phyloP scores from a whole-genome alignment of 495 filamentous ascomycete genomes.

The Ramalina peruviana region DNA sequence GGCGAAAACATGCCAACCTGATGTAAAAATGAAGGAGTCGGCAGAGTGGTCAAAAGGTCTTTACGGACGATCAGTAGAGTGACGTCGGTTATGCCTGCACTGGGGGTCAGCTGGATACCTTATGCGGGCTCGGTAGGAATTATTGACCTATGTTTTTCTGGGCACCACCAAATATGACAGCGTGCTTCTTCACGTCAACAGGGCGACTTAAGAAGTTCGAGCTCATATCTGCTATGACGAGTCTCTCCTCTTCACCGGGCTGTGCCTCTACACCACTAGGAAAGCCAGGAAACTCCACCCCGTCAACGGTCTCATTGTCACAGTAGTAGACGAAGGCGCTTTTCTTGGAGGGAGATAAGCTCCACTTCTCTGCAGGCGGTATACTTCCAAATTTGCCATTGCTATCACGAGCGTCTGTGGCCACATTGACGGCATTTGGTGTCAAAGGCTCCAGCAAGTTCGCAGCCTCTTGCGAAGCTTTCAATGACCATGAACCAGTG shows the following conservation, averaged over 20 bases:
- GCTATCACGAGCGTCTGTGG: slow-evolving; percentile 48
- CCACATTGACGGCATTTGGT: slow-evolving; percentile 48
- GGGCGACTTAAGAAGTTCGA: slow-evolving; percentile 58
- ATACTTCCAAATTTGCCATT: slow-evolving; percentile 89
- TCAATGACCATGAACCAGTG: slow-evolving; percentile 85
- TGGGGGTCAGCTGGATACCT: neutral
- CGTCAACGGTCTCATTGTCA: slow-evolving; percentile 90
- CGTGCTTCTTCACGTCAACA: slow-evolving; percentile 58
- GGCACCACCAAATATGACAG: slow-evolving; percentile 45
- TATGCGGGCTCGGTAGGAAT: neutral
- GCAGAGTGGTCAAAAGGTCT: slow-evolving; percentile 47
- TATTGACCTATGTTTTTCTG: slow-evolving; percentile 61
- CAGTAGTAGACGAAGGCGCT: slow-evolving; percentile 81
- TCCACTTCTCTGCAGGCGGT: slow-evolving; percentile 62
- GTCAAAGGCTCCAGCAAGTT: slow-evolving; percentile 49
- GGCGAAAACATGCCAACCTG: slow-evolving; percentile 64
- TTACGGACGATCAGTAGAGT: slow-evolving; percentile 74
- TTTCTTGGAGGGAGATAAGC: slow-evolving; percentile 45
- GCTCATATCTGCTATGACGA: slow-evolving; percentile 77
- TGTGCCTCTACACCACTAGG: slow-evolving; percentile 47
- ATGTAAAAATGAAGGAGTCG: slow-evolving; percentile 49
- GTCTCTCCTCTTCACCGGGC: slow-evolving; percentile 42
- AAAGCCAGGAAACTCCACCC: slow-evolving; percentile 80
- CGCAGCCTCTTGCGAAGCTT: slow-evolving; percentile 75
- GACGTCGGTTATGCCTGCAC: slow-evolving; percentile 57